Evolutionary conservation across 2,329 filamentous ascomycete species (phyloP).

Genomic region (Aspergillus clavatus): DNA sequence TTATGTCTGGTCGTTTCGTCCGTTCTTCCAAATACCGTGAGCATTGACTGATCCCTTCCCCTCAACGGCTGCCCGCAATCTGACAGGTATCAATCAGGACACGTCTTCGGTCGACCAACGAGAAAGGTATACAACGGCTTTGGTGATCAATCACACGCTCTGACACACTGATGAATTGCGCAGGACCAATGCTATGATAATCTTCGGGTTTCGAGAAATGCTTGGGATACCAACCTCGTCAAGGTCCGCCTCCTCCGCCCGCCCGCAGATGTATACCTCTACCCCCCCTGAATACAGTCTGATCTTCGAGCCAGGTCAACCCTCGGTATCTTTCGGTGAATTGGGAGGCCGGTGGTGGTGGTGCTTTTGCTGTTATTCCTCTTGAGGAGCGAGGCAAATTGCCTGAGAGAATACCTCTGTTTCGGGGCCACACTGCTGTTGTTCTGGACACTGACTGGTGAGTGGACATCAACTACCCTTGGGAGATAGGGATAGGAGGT

Average conservation of each 20-base stretch:
- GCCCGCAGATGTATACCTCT: too few species aligned
- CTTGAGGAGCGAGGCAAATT: slow-evolving; percentile 82
- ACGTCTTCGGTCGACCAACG: slow-evolving; percentile 94
- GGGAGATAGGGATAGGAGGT: background rate
- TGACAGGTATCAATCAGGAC: slow-evolving; percentile 52
- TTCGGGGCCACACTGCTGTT: slow-evolving; percentile 90
- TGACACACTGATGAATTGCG: slow-evolving; percentile 6
- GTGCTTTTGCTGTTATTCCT: slow-evolving; percentile 94
- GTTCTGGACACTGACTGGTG: slow-evolving; percentile 98
- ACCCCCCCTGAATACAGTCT: slow-evolving; percentile 18
- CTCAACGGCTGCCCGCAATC: slow-evolving; percentile 23
- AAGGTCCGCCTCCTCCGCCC: slow-evolving; percentile 60
- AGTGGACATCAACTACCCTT: slow-evolving; percentile 25
- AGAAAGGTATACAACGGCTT: slow-evolving; percentile 58
- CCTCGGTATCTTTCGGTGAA: slow-evolving; percentile 95
- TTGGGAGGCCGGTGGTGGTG: slow-evolving; percentile 94
- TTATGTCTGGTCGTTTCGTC: slow-evolving; percentile 68
- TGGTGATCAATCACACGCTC: background rate
- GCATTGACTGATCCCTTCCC: slow-evolving; percentile 26
- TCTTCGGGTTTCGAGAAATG: slow-evolving; percentile 93
- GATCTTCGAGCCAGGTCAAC: slow-evolving; percentile 62
- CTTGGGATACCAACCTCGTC: slow-evolving; percentile 97
- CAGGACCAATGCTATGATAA: slow-evolving; percentile 98
- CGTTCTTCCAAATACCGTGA: slow-evolving; percentile 69
- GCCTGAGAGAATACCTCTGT: slow-evolving; percentile 88